Conservation (phyloP, 768 basidiomycete species). For the Macrolepiota dolichaula region DNA sequence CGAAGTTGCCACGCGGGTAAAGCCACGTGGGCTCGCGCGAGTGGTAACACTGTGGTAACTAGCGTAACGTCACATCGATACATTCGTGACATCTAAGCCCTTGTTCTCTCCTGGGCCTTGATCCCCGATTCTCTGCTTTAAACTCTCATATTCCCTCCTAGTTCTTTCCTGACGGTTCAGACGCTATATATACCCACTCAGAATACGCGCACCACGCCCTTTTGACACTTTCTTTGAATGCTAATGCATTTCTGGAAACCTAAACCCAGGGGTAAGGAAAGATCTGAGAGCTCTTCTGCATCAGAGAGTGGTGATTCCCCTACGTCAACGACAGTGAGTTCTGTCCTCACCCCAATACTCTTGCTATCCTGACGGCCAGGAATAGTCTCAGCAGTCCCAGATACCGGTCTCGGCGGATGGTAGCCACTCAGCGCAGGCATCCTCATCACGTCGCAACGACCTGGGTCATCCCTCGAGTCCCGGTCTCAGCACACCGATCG, state of each 20-base stretch:
- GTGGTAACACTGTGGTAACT: constrained; percentile 6
- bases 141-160: background rate
- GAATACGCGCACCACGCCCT: background rate
- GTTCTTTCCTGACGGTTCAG: background rate
- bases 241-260: constrained; percentile 3
- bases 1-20: constrained; percentile 11
- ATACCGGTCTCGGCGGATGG: background rate
- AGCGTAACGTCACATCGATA: constrained; percentile 11
- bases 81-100: constrained; percentile 5
- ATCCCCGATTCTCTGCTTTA: constrained; percentile 6
- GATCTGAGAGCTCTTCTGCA: constrained; percentile 4
- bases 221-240: background rate
- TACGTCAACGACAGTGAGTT: constrained; percentile 5
- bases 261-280: background rate
- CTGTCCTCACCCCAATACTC: background rate
- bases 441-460: constrained; percentile 7
- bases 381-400: constrained; percentile 1
- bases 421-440: constrained; percentile 1
- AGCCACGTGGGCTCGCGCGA: constrained; percentile 9
- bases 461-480: background rate
- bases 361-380: background rate
- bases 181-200: background rate
- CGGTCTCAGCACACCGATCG: background rate
- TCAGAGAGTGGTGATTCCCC: constrained; percentile 12
- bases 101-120: constrained; percentile 10